Conservation (phyloP, 1,284 basidiomycete species). For the Sporisorium exsertum region DNA sequence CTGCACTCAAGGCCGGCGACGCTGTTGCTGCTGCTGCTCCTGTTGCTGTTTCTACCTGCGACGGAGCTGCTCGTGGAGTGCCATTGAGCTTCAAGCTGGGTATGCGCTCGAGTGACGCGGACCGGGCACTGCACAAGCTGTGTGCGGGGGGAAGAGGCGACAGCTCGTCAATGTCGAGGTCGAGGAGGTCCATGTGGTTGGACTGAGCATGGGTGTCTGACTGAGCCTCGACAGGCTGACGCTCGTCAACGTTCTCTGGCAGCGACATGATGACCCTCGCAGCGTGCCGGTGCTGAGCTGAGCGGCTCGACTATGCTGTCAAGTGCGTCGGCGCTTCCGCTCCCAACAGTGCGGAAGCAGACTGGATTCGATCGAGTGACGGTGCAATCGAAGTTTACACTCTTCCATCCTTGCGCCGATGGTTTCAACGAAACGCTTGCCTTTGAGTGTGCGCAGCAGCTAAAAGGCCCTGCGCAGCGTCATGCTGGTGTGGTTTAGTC, state of each 20-base stretch:
- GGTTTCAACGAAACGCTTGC: neutral
- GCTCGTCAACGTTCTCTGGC: neutral
- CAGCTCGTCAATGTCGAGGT: conserved; percentile 47
- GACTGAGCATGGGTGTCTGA: neutral
- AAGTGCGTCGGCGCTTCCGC: neutral
- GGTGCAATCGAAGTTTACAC: neutral
- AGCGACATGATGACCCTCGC: conserved; percentile 7
- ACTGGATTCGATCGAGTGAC: neutral
- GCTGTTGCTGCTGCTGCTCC: neutral
- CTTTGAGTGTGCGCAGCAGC: neutral
- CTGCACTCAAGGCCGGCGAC: conserved; percentile 31
- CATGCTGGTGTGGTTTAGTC: neutral
- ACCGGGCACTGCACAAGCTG: conserved; percentile 10
- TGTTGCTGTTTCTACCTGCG: neutral
- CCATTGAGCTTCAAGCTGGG: conserved; percentile 19
- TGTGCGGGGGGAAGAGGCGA: conserved; percentile 45
- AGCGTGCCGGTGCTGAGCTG: neutral
- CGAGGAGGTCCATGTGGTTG: conserved; percentile 10
- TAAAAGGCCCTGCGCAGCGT: neutral
- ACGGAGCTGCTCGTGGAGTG: neutral
- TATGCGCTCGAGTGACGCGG: conserved; percentile 20
- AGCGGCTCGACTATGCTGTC: neutral
- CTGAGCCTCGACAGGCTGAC: neutral
- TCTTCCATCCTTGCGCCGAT: conserved; percentile 5
- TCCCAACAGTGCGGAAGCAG: neutral